phyloP scores from a whole-genome alignment of 345 rosid species.

The Firmiana major region DNA sequence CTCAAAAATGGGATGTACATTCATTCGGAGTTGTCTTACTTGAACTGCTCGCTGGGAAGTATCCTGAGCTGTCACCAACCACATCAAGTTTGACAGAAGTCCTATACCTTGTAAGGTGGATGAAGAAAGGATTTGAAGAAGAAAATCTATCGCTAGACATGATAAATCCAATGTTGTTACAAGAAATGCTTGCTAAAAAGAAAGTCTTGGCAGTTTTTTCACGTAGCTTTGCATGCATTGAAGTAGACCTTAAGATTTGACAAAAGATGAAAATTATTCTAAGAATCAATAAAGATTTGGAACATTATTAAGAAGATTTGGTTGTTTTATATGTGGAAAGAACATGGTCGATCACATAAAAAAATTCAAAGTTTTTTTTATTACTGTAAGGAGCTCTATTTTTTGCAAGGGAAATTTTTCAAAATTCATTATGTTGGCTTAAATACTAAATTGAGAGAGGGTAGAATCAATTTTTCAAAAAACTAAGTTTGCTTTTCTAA shows the following conservation, averaged over 20 bases:
- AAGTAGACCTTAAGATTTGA: slow-evolving; percentile 73
- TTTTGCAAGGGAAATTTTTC: background rate
- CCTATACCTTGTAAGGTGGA: slow-evolving; percentile 78
- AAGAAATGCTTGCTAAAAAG: slow-evolving; percentile 86
- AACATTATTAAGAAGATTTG: slow-evolving; percentile 17
- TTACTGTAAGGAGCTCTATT: background rate
- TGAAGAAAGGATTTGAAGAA: slow-evolving; percentile 81
- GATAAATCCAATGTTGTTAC: slow-evolving; percentile 78
- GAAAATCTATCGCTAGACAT: slow-evolving; percentile 78
- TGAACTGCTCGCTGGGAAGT: slow-evolving; percentile 79
- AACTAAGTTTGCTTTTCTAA: too few species aligned
- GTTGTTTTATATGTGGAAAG: background rate
- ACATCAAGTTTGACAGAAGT: slow-evolving; percentile 62
- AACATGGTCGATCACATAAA: background rate
- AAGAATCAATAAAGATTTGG: slow-evolving; percentile 75
- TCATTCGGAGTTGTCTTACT: slow-evolving; percentile 79
- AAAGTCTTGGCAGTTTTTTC: slow-evolving; percentile 86
- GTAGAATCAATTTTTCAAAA: too few species aligned
- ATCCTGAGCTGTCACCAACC: too few species aligned
- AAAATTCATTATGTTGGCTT: too few species aligned
- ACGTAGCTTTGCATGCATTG: slow-evolving; percentile 83
- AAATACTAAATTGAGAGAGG: too few species aligned
- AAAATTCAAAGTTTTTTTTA: background rate
- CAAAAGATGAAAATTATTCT: slow-evolving; percentile 82
- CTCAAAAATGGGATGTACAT: slow-evolving; percentile 82